phyloP scores from a whole-genome alignment of 1,139 yeast genomes.

The Kazachstania sp. region DNA sequence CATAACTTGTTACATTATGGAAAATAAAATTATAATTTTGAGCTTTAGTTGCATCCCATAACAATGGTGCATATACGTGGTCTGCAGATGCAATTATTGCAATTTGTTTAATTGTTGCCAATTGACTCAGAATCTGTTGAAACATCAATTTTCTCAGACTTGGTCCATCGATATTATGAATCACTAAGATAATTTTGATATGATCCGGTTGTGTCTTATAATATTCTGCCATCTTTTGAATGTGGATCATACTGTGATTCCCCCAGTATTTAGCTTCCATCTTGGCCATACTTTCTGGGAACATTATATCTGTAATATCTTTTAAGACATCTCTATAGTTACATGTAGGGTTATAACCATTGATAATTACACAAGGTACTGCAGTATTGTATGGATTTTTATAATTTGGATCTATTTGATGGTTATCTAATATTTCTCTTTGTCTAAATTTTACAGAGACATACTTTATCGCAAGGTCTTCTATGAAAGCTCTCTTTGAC shows the following conservation, averaged over 20 bases:
- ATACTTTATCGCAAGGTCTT: conserved; percentile 52
- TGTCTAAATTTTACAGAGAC: conserved; percentile 29
- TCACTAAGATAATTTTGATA: conserved; percentile 47
- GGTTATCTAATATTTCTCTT: background rate
- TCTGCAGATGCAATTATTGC: conserved; percentile 67
- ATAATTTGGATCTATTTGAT: background rate
- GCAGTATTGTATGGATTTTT: conserved; percentile 13
- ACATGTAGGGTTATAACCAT: conserved; percentile 76
- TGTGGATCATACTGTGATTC: conserved; percentile 27
- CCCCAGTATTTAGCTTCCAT: conserved; percentile 31
- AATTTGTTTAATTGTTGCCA: conserved; percentile 58
- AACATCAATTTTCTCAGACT: conserved; percentile 58
- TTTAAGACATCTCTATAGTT: conserved; percentile 50
- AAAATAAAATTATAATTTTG: conserved; percentile 69
- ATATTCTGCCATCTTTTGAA: conserved; percentile 31
- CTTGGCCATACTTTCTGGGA: conserved; percentile 26
- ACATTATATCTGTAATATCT: conserved; percentile 36
- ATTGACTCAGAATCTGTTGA: conserved; percentile 56
- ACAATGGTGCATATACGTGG: conserved; percentile 68
- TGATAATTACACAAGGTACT: conserved; percentile 54
- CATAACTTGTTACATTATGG: conserved; percentile 78
- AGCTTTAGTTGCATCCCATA: conserved; percentile 74
- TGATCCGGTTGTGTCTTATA: conserved; percentile 26
- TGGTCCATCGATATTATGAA: conserved; percentile 81
- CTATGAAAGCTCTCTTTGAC: conserved; percentile 58